These are phyloP conservation scores for Haplographium delicatum DNA, from an alignment of 495 filamentous ascomycete genomes.

Conservation along the genomic window DNA sequence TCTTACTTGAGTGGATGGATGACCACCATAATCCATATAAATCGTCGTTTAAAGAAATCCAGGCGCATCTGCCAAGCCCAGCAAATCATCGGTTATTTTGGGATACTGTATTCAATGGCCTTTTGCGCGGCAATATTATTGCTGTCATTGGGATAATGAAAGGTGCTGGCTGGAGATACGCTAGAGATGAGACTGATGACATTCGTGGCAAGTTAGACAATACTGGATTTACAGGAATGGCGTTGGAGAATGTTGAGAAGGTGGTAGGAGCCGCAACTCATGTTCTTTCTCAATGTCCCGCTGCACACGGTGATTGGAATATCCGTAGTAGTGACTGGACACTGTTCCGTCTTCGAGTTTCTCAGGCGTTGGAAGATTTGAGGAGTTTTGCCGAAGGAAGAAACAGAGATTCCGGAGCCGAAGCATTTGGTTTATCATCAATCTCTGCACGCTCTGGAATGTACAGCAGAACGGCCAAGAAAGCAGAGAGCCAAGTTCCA, in stretches of 20 bases:
- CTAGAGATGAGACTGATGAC: constrained; percentile 53
- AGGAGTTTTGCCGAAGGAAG: constrained; percentile 66
- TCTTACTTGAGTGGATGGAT: constrained; percentile 75
- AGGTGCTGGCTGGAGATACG: constrained; percentile 68
- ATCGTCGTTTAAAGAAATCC: constrained; percentile 54
- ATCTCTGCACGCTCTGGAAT: constrained; percentile 27
- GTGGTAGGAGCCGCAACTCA: constrained; percentile 60
- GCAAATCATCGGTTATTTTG: constrained; percentile 71
- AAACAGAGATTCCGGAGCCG: constrained; percentile 28
- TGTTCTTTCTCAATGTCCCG: constrained; percentile 67
- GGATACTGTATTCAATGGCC: constrained; percentile 62
- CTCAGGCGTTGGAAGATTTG: constrained; percentile 59
- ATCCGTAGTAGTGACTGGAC: constrained; percentile 70
- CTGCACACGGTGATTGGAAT: constrained; percentile 65
- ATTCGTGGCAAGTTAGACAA: constrained; percentile 43
- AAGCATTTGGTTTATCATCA: constrained; percentile 49
- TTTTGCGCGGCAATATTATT: constrained; percentile 65
- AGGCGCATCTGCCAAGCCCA: constrained; percentile 59
- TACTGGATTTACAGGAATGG: constrained; percentile 61
- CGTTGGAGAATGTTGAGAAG: constrained; percentile 65
- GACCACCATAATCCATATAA: constrained; percentile 58
- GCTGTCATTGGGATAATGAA: constrained; percentile 59
- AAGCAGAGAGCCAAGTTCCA: constrained; percentile 76
- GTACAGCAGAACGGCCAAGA: constrained; percentile 59
- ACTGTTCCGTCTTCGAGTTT: constrained; percentile 65